phyloP scores from a whole-genome alignment of 805 yeast genomes.

The Priceomyces fermenticarens region DNA sequence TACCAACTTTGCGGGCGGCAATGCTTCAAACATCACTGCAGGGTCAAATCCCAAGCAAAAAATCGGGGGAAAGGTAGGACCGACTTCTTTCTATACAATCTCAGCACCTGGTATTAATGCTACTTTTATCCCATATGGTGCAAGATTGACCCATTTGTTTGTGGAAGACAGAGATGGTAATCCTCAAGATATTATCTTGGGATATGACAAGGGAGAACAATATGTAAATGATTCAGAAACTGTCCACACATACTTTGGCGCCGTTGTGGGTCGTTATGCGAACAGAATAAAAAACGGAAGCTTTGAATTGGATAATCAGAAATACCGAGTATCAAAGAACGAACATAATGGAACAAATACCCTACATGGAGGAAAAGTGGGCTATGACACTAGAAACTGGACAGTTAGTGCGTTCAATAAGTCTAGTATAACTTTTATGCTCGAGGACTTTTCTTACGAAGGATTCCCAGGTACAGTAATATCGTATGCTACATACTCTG shows the following conservation, averaged over 20 bases:
- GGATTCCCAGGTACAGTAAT: no score
- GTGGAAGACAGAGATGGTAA: background rate
- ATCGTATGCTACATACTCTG: background rate
- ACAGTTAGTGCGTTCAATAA: no score
- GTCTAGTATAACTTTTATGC: no score
- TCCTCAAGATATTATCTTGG: background rate
- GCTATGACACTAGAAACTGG: slow-evolving; percentile 48
- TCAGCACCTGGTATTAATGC: background rate
- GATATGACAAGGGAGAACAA: no score
- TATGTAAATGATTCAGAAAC: no score
- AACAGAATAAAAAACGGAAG: slow-evolving; percentile 52
- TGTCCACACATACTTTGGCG: slow-evolving; percentile 60
- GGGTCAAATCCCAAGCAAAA: no score
- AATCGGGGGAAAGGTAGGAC: no score
- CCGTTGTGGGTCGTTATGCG: slow-evolving; percentile 64
- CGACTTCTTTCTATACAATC: background rate
- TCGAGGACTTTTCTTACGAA: no score
- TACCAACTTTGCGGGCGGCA: no score
- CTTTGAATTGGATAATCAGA: slow-evolving; percentile 38
- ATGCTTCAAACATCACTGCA: no score
- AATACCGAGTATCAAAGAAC: slow-evolving; percentile 41
- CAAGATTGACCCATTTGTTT: background rate
- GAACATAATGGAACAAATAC: slow-evolving; percentile 36
- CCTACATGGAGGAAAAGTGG: slow-evolving; percentile 55
- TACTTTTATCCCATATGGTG: background rate